Evolutionary conservation across 2,329 filamentous ascomycete genomes (phyloP), one percentile per base, ranked within the genome.

Genomic region (Ceratocystiopsis sp.): DNA sequence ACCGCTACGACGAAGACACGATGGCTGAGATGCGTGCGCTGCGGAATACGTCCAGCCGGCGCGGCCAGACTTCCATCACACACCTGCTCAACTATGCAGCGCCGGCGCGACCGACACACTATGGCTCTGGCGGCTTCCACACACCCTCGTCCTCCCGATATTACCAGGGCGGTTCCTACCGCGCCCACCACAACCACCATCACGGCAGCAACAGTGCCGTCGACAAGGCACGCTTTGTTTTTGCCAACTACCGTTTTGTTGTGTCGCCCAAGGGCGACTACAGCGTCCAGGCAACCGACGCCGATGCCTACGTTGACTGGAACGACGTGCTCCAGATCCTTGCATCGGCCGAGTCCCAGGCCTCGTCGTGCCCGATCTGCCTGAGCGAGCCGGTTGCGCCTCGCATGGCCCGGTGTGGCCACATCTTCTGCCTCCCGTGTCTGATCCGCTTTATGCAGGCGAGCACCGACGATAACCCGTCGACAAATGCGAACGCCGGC

Each of bases 161-260:
- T 15, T 4, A 3, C 13, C 33, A 34, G 12, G 13, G 13, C 33
- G 33, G 33, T 4, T 13, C 33, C 13, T 34, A 34, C 33, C 21
- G 17, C n/a, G 9, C 16, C 18, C 40, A 37, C 38, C 21, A 39
- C 25, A 18, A 67, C 35, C 17, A 39, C 21, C 25, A 67, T 52
- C 66, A 67, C 41, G 58, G 65, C 45, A 63, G 69, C 44, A 42
- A 40, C 38, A 41, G 35, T 13, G 78, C 84, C 14, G 75, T 78
- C 37, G 91, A 98, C 61, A 96, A 96, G 64, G 82, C 87, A 45
- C 78, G 83, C 69, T 89, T 71, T 45, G 72, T 98, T 15, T 87
- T 98, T 59, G 86, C 91, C 50, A 98, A 98, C 60, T 98, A 98
- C 58, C 81, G 91, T 44, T 98, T 98, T 59, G 81, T 98, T 46